phyloP scores from a whole-genome alignment of 345 rosid species.

The Camelina hispida region DNA sequence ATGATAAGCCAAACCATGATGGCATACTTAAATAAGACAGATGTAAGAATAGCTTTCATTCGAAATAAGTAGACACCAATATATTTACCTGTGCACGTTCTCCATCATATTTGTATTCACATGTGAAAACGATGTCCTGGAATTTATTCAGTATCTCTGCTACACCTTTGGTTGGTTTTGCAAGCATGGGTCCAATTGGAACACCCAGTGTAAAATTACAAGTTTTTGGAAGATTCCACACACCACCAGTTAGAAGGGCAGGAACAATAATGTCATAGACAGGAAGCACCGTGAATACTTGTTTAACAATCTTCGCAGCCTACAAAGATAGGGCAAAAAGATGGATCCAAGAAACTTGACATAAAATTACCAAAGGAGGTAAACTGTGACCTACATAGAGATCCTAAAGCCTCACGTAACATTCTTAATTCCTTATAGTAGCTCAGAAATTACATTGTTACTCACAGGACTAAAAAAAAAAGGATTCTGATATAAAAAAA shows the following conservation, averaged over 20 bases:
- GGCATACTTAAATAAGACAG: not conserved
- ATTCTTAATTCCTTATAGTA: conserved; percentile 1
- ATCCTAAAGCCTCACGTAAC: conserved; percentile 18
- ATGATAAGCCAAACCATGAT: conserved; percentile 22
- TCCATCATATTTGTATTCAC: conserved; percentile 97
- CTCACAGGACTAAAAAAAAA: conserved; percentile 10
- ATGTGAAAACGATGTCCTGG: conserved; percentile 75
- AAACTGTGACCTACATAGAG: conserved; percentile 2
- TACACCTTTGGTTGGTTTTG: conserved; percentile 88
- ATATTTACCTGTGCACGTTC: conserved; percentile 93
- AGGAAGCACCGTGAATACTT: conserved; percentile 88
- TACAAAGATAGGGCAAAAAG: conserved; percentile 42
- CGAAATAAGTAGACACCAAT: conserved; percentile 11
- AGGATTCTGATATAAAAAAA: not conserved
- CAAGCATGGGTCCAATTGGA: conserved; percentile 97
- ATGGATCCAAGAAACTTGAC: conserved; percentile 10
- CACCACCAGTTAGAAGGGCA: conserved; percentile 75
- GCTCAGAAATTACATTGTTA: conserved; percentile 1
- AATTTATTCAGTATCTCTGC: conserved; percentile 83
- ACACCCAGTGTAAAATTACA: conserved; percentile 80
- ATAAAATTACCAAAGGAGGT: not conserved
- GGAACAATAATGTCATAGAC: conserved; percentile 86
- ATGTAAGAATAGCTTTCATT: conserved; percentile 16
- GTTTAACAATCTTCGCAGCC: conserved; percentile 93
- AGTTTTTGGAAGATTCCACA: conserved; percentile 83